A percentile compares a stretch with the other conserved stretches of the same genome.
These are phyloP conservation scores for Trichoderma harzianum DNA, from an alignment of 2,329 filamentous ascomycete species.

Conservation along the genomic window DNA sequence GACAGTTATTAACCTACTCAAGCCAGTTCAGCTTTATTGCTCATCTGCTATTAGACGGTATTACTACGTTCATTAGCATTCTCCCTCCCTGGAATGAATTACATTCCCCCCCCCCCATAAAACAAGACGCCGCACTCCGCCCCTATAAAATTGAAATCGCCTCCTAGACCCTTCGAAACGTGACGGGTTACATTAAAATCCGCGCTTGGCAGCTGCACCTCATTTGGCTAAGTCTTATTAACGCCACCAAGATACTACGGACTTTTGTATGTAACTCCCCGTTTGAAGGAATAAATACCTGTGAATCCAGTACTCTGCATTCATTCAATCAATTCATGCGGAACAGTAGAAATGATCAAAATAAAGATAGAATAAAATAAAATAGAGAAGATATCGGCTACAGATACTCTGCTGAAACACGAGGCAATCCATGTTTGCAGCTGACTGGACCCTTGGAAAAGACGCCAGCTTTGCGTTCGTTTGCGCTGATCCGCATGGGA, in stretches of 20 bases:
- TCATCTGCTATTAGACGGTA: neutral
- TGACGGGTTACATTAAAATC: slow-evolving; percentile 14
- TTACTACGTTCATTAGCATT: neutral
- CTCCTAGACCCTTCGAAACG: slow-evolving; percentile 12
- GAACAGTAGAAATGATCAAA: neutral
- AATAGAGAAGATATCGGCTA: neutral
- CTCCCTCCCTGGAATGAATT: neutral
- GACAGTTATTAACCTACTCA: too few relatives aligned
- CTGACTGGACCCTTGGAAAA: neutral
- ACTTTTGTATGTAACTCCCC: neutral
- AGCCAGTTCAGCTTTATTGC: neutral
- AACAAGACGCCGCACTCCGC: neutral
- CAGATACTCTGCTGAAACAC: neutral
- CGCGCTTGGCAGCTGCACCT: slow-evolving; percentile 2
- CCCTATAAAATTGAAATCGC: slow-evolving; percentile 11
- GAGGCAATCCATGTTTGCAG: neutral
- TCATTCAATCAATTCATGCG: neutral
- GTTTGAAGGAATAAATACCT: too few relatives aligned
- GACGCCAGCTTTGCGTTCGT: neutral
- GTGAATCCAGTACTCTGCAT: too few relatives aligned
- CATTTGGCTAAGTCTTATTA: neutral
- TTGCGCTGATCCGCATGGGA: neutral
- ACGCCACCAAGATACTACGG: neutral
- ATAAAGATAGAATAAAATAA: neutral
- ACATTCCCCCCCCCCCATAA: neutral